Base-by-base conservation (phyloP, 331 rosid genomes). In the Telfairia occidentalis region DNA sequence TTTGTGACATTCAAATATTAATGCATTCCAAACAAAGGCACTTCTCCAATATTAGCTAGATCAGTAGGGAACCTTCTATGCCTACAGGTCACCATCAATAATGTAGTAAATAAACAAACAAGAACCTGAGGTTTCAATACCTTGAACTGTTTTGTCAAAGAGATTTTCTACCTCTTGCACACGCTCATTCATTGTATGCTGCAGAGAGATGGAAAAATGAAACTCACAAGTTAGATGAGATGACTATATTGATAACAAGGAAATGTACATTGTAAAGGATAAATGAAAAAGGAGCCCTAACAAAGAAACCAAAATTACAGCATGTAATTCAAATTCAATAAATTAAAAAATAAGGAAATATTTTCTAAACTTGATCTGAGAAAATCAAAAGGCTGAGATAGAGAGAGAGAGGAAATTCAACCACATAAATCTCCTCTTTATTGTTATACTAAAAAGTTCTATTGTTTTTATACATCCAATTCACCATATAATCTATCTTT, bases 91-190 rank as follows among this genome's bases (percentile, higher is more conserved):
- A 46, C n/a, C 58, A 70, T 43, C 23, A 43, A 26, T 70, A 34
- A 73, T 52, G 18, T 71, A 12, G 40, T 28, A 24, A 26, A n/a
- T 46, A 49, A 50, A 73, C 30, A 0, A 30, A 73, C 64, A 29
- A 61, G 26, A 28, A 46, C 16, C 10, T n/a, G 54, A 58, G 24
- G 37, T 55, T 76, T 18, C 5, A 45, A 75, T 28, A 93, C 98
- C 98, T 87, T 78, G 90, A 60, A 87, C 76, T n/a, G 90, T 91
- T 79, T 81, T 82, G 78, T 89, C 92, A 83, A 87, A 90, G 82
- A 94, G 98, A 89, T 81, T 49, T 60, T 85, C 86, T 76, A 88
- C 87, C 84, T 88, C 95, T 81, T 76, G 82, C 45, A 77, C 84
- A 67, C 79, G 88, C 26, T 88, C 89, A 82, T 83, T 86, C 83